phyloP scores from a whole-genome alignment of 805 yeast genomes.

The fission yeast (Schizosaccharomyces pombe) region DNA sequence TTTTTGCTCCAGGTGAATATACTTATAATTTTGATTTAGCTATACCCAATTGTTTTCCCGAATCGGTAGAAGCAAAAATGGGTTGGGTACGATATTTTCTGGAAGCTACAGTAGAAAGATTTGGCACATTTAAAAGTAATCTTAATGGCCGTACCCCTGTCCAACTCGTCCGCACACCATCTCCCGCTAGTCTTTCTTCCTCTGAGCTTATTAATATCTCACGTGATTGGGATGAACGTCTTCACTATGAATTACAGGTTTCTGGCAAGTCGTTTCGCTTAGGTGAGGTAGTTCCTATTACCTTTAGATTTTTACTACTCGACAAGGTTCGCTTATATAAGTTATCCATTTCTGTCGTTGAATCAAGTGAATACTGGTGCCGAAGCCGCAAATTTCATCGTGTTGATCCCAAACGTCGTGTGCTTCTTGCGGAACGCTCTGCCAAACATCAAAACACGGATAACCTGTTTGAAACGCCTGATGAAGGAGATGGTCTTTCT shows the following conservation, averaged over 20 bases:
- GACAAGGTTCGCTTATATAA: constrained; percentile 75
- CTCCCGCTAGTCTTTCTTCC: constrained; percentile 60
- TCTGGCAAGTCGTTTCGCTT: constrained; percentile 74
- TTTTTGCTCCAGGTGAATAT: constrained; percentile 72
- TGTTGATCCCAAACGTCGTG: constrained; percentile 72
- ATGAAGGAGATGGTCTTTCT: constrained; percentile 15
- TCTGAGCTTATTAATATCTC: constrained; percentile 80
- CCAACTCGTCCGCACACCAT: constrained; percentile 47
- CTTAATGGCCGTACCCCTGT: constrained; percentile 41
- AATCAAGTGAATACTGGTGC: constrained; percentile 76
- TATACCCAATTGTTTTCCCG: constrained; percentile 62
- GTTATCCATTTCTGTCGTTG: constrained; percentile 64
- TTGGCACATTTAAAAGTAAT: constrained; percentile 69
- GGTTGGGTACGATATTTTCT: constrained; percentile 55
- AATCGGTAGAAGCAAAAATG: constrained; percentile 50
- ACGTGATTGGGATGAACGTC: constrained; percentile 81
- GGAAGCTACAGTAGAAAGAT: constrained; percentile 46
- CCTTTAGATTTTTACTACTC: constrained; percentile 61
- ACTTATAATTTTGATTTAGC: constrained; percentile 80
- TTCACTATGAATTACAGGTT: constrained; percentile 71
- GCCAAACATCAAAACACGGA: constrained; percentile 22
- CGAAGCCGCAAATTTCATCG: constrained; percentile 69
- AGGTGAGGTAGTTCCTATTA: constrained; percentile 62
- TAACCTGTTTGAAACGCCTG: constrained; percentile 24
- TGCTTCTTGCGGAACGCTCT: constrained; percentile 54